Base-by-base conservation (phyloP, 176 grass and related monocot species). In the Coix lacrymajobi region DNA sequence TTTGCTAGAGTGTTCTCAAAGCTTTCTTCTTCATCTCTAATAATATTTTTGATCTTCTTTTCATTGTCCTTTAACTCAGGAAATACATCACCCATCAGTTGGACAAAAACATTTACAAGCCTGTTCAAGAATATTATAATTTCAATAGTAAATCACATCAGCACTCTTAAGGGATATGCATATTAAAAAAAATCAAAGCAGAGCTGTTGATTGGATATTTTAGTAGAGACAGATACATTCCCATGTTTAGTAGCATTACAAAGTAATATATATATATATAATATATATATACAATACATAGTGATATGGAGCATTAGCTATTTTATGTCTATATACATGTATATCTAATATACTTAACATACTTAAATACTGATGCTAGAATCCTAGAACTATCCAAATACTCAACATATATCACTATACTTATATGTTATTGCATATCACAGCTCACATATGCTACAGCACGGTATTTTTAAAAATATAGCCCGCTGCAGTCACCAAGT, bases 1-100 rank as follows among this genome's bases (percentile, higher is more conserved):
- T 98, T 98, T 74, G 86, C 85, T 51, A 98, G 86, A 61, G 96
- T 98, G 49, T 92, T 98, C 87, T 94, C 96, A 54, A 98, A 98
- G 73, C 96, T 98, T 86, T 86, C 91, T 91, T 98, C 96, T 81
- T 98, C 96, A 38, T 92, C 91, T 86, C 84, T 87, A 84, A 98
- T 92, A 79, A 98, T 98, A 69, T 85, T 80, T 81, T 92, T 84
- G 75, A 98, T 98, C 79, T 88, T 98, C 46, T 64, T 76, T 84
- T 93, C 86, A 41, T 93, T 82, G 31, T 88, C 54, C 71, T 79
- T 89, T n/a, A 98, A 87, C 89, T 98, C 96, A 62, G 90, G 92
- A 78, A 98, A 98, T 49, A 92, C 89, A 88, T 95, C 91, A 72
- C 91, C 85, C 93, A 96, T 93, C 77, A 95, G 10, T 90, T 81